Base-by-base conservation (phyloP, 192 early-diverging fungal genomes). In the Dispira parvispora region DNA sequence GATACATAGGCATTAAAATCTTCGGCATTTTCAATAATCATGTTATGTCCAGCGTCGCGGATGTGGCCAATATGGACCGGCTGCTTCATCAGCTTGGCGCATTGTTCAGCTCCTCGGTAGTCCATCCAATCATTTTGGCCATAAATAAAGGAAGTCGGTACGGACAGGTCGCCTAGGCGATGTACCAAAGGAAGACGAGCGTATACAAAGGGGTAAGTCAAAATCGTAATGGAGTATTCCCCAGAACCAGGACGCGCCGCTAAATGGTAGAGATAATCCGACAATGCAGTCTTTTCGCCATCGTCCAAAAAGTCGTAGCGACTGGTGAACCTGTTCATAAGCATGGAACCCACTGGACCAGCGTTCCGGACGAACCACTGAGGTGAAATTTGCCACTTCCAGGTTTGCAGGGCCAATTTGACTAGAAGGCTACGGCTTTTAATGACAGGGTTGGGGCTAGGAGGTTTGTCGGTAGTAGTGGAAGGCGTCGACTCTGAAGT, bases 101-200 rank as follows among this genome's bases (percentile, higher is more conserved):
- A 86, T 47, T 79, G 69, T 45, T 84, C 71, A 49, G 84, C 90
- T 23, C 83, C 79, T 20, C 73, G 70, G 68, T 82, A 83, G 65
- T 95, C 89, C 87, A 95, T 91, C 92, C 92, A 95, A 76, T 95
- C 92, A 38, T 73, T 67, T 21, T 71, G 71, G n/a, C 88, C 88
- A 62, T 91, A 88, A 65, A 88, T 71, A 66, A 92, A 90, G 18
- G 77, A 75, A 0, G 82, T 85, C 9, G 90, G 90, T 82, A 92
- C 81, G 20, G 67, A 68, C 11, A 92, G 66, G 25, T 68, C 63
- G 11, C 65, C 64, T 5, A 92, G 65, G 14, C 87, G 76, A 61
- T 81, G 64, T 49, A 85, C 73, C 20, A 95, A 77, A 45, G 92
- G 90, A 25, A 71, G 73, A 13, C 86, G 78, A 11, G 92, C 87